A percentile compares a stretch with the other conserved stretches of the same genome.
phyloP scores from a whole-genome alignment of 192 early-diverging fungal genomes.

The Podila epicladia region DNA sequence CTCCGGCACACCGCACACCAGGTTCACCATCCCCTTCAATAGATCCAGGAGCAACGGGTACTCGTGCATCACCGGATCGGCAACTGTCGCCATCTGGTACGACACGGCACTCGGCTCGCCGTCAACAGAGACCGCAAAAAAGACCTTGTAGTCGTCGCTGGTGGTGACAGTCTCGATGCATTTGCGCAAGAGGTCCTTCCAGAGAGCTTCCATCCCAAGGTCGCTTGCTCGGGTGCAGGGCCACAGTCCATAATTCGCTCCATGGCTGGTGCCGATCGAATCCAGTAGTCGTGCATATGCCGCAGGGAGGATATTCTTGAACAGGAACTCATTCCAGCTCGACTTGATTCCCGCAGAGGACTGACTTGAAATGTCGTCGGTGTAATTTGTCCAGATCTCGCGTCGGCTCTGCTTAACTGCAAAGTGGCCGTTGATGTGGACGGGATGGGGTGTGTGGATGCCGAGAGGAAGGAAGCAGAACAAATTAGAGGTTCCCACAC shows the following conservation, averaged over 20 bases:
- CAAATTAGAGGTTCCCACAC: constrained; percentile 12
- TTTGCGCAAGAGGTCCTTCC: constrained; percentile 1
- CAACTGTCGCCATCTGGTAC: constrained; percentile 2
- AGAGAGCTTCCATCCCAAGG: constrained; percentile 14
- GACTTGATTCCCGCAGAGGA: constrained; percentile 30
- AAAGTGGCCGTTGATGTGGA: constrained; percentile 55
- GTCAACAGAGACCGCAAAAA: constrained; percentile 2
- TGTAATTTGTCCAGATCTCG: constrained; percentile 39
- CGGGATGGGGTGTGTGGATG: constrained; percentile 27
- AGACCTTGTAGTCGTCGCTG: constrained; percentile 3
- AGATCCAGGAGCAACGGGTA: constrained; percentile 8
- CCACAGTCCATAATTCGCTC: constrained; percentile 22
- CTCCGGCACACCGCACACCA: constrained; percentile 11
- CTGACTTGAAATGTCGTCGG: constrained; percentile 23
- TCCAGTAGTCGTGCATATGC: constrained; percentile 30
- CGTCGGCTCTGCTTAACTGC: constrained; percentile 50
- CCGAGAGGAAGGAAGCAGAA: constrained; percentile 55
- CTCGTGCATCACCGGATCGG: constrained; percentile 9
- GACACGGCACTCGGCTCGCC: background rate
- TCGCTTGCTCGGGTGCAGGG: background rate
- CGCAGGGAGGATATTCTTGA: constrained; percentile 14
- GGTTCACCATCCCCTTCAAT: background rate
- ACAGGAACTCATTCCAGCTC: constrained; percentile 41
- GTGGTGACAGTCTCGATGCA: background rate
- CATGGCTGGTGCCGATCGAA: constrained; percentile 6